Conservation (phyloP, 768 basidiomycete species). For the Kwoniella sp. region DNA sequence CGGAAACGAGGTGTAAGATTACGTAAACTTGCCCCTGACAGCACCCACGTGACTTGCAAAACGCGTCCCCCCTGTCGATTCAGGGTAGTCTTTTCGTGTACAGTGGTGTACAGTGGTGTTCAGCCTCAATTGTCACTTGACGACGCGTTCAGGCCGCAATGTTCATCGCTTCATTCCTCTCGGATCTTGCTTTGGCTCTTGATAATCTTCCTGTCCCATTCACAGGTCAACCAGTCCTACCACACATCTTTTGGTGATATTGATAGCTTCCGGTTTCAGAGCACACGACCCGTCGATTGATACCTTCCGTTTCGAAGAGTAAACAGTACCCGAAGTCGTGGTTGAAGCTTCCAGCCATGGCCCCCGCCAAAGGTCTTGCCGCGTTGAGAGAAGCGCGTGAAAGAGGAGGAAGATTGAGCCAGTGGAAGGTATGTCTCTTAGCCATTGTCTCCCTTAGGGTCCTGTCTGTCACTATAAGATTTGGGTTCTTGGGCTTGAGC, state of each 20-base stretch:
- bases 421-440: slow-evolving; percentile 56
- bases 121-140: background rate
- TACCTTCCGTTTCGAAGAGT: slow-evolving; percentile 1
- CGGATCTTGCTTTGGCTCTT: background rate
- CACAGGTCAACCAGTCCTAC: too few relatives aligned
- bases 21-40: background rate
- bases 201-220: slow-evolving; percentile 2
- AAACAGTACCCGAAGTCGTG: too few relatives aligned
- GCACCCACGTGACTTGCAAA: background rate
- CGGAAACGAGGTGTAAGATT: too few relatives aligned
- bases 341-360: too few relatives aligned
- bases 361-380: slow-evolving; percentile 44
- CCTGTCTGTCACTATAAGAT: too few relatives aligned
- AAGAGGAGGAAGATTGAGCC: slow-evolving; percentile 53
- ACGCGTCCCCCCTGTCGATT: slow-evolving; percentile 1
- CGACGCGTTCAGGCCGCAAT: slow-evolving; percentile 4
- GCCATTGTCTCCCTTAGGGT: too few relatives aligned
- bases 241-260: too few relatives aligned
- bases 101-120: background rate
- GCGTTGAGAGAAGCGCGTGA: slow-evolving; percentile 56
- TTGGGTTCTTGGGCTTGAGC: background rate
- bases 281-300: too few relatives aligned
- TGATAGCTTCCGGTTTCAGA: too few relatives aligned
- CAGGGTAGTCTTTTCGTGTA: background rate
- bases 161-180: slow-evolving; percentile 7